Evolutionary conservation across 768 basidiomycete genomes (phyloP).

Genomic region (Agrocybe chaxingu): DNA sequence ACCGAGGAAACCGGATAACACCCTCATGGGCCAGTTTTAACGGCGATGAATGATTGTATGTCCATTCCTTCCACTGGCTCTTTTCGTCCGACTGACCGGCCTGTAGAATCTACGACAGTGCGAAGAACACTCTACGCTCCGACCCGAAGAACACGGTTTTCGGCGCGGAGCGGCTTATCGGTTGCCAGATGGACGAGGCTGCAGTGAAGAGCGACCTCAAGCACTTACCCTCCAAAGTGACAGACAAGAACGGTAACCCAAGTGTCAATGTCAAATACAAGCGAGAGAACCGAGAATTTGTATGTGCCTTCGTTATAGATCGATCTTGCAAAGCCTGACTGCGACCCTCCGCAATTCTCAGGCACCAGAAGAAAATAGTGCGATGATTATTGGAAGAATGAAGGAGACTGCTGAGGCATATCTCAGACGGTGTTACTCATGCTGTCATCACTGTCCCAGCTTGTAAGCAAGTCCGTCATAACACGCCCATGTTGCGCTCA

Average conservation of each 20-base stretch:
- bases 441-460: constrained; percentile 60
- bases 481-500: constrained; percentile 15
- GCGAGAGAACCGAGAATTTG: constrained; percentile 55
- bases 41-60: constrained; percentile 76
- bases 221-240: constrained; percentile 83
- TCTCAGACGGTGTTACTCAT: constrained; percentile 61
- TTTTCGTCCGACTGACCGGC: constrained; percentile 12
- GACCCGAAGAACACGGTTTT: constrained; percentile 96
- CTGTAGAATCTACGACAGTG: constrained; percentile 76
- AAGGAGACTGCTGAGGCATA: constrained; percentile 71
- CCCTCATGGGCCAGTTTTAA: constrained; percentile 92
- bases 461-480: constrained; percentile 27
- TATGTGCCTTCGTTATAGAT: constrained; percentile 23
- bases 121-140: constrained; percentile 90
- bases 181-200: constrained; percentile 73
- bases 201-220: constrained; percentile 80
- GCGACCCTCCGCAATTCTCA: constrained; percentile 7
- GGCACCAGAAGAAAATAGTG: constrained; percentile 67
- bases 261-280: constrained; percentile 64
- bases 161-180: constrained; percentile 92
- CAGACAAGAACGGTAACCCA: constrained; percentile 76
- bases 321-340: neutral
- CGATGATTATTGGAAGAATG: constrained; percentile 67
- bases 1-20: constrained; percentile 87
- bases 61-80: neutral